Evolutionary conservation across 306 rosid species (phyloP).

Genomic region (Prunus campanulata): DNA sequence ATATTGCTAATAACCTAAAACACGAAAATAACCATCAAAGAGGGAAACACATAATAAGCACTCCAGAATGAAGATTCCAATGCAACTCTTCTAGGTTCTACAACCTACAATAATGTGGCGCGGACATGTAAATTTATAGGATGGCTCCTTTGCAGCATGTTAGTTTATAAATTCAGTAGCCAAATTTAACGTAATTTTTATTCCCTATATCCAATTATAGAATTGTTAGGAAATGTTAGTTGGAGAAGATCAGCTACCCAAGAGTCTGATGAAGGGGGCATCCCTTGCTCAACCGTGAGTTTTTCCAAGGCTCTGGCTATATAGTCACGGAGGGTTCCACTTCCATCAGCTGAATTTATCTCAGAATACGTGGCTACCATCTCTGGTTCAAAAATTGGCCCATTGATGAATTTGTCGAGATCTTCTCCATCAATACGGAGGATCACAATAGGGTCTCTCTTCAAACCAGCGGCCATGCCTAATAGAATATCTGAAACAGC

Average conservation of each 20-base stretch:
- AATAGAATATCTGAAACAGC: constrained; percentile 83
- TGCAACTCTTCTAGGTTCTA: neutral
- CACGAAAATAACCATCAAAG: constrained; percentile 1
- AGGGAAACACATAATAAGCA: neutral
- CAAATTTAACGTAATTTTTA: neutral
- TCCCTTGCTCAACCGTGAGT: constrained; percentile 87
- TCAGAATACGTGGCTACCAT: constrained; percentile 50
- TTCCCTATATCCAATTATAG: neutral
- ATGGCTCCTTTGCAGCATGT: neutral
- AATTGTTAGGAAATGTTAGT: neutral
- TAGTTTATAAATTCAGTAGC: neutral
- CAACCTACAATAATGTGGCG: neutral
- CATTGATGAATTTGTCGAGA: constrained; percentile 67
- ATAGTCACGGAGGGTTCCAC: constrained; percentile 46
- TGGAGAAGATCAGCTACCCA: constrained; percentile 52
- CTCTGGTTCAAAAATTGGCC: constrained; percentile 67
- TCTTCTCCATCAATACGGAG: constrained; percentile 96
- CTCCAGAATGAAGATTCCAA: neutral
- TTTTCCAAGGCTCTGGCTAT: constrained; percentile 62
- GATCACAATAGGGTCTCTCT: constrained; percentile 86
- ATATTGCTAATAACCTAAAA: constrained; percentile 61
- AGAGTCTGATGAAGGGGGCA: constrained; percentile 89
- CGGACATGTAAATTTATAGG: neutral
- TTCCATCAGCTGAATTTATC: constrained; percentile 41
- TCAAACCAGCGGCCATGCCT: constrained; percentile 98